phyloP scores from a whole-genome alignment of 78 protist species.

The Paulinella micropora region DNA sequence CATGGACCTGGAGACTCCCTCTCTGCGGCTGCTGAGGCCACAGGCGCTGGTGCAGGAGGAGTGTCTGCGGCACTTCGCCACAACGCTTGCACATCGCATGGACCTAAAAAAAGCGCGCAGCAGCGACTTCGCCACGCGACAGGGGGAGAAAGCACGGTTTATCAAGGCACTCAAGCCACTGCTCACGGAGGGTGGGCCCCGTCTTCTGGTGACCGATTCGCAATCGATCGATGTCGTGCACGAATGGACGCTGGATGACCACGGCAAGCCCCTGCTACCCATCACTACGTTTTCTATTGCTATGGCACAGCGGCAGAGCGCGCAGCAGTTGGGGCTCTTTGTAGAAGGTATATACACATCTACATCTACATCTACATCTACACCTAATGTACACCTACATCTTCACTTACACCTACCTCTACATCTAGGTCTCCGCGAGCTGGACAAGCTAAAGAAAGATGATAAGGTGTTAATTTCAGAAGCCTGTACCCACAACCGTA shows the following conservation, averaged over 20 bases:
- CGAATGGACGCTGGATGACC: not conserved
- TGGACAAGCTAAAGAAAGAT: not conserved
- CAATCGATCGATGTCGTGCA: not conserved
- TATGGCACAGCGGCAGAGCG: slow-evolving; percentile 25
- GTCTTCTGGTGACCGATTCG: not conserved
- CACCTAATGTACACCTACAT: not conserved
- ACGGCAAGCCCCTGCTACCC: not conserved
- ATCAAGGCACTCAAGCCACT: not conserved
- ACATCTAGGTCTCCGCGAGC: not conserved
- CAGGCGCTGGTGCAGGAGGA: not conserved
- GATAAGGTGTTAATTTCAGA: slow-evolving; percentile 24
- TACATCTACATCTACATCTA: not conserved
- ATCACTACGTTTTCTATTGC: slow-evolving; percentile 28
- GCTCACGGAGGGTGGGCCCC: not conserved
- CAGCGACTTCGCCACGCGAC: not conserved
- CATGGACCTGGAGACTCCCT: not conserved
- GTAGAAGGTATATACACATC: slow-evolving; percentile 3
- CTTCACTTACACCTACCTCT: too few species aligned
- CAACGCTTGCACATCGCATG: not conserved
- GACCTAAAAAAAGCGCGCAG: not conserved
- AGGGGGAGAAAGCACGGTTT: too few species aligned
- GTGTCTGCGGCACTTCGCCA: not conserved
- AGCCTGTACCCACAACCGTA: slow-evolving; percentile 35
- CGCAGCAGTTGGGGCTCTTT: not conserved
- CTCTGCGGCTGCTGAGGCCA: not conserved